phyloP scores from a whole-genome alignment of 345 rosid genomes.

The Acer campestre region DNA sequence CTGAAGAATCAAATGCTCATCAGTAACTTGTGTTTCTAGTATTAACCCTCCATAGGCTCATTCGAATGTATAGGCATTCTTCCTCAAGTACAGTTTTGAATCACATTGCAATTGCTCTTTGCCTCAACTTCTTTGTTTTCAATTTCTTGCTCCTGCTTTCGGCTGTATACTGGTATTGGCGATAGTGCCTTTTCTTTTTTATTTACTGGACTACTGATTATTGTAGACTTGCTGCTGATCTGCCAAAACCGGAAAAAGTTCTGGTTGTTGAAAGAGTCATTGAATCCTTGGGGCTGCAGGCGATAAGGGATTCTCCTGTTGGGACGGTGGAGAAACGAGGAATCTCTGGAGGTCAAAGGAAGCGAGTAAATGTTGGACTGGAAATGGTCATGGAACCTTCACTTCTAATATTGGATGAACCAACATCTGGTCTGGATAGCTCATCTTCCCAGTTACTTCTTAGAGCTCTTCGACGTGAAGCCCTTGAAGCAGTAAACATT shows the following conservation, averaged over 20 bases:
- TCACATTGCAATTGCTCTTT: neutral
- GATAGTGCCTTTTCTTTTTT: slow-evolving; percentile 1
- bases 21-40: neutral
- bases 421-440: slow-evolving; percentile 98
- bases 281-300: slow-evolving; percentile 83
- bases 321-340: slow-evolving; percentile 98
- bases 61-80: neutral
- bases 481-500: slow-evolving; percentile 96
- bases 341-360: slow-evolving; percentile 99
- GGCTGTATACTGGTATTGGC: neutral
- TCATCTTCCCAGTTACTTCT: slow-evolving; percentile 94
- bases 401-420: slow-evolving; percentile 93
- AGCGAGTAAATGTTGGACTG: slow-evolving; percentile 96
- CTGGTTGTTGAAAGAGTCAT: slow-evolving; percentile 95
- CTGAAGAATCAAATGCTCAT: neutral
- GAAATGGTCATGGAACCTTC: slow-evolving; percentile 99
- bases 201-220: slow-evolving; percentile 16
- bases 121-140: neutral
- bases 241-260: slow-evolving; percentile 78
- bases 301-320: slow-evolving; percentile 81
- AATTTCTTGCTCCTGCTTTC: neutral
- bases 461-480: slow-evolving; percentile 96
- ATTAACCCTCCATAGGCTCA: neutral
- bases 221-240: slow-evolving; percentile 71
- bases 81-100: neutral